A percentile compares a stretch with the other conserved stretches of the same genome.
Evolutionary conservation across 805 yeast species (phyloP).

Genomic region (Tetrapisispora arboricola): DNA sequence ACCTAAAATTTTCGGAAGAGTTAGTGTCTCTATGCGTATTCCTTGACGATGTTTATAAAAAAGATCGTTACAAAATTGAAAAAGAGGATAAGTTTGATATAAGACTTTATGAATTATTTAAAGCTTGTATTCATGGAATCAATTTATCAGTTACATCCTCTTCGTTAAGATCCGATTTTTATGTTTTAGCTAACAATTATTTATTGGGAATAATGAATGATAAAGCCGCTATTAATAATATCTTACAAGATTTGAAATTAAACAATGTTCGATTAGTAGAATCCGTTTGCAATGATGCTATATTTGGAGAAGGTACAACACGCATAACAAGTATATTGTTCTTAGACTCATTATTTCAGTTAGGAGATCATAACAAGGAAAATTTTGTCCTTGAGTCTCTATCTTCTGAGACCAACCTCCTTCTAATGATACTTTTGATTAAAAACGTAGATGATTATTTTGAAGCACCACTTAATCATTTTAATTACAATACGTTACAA

Average conservation of each 20-base stretch:
- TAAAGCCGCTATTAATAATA: constrained; percentile 35
- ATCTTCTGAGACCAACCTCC: constrained; percentile 54
- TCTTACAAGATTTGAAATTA: constrained; percentile 42
- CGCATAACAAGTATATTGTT: constrained; percentile 69
- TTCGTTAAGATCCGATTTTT: constrained; percentile 65
- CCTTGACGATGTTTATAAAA: constrained; percentile 52
- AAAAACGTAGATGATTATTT: constrained; percentile 60
- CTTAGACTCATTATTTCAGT: constrained; percentile 53
- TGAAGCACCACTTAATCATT: constrained; percentile 27
- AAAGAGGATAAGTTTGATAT: constrained; percentile 35
- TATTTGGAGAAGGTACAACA: constrained; percentile 66
- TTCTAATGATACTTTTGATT: constrained; percentile 55
- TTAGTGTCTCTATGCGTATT: constrained; percentile 67
- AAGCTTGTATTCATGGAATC: constrained; percentile 65
- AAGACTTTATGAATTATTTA: constrained; percentile 58
- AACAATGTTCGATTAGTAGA: constrained; percentile 56
- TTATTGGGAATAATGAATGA: constrained; percentile 41
- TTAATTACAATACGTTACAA: constrained; percentile 44
- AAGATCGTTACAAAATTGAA: constrained; percentile 31
- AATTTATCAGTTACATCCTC: constrained; percentile 59
- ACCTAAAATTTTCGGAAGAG: constrained; percentile 60
- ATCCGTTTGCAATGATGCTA: constrained; percentile 64
- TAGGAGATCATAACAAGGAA: constrained; percentile 40
- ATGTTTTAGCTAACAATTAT: constrained; percentile 60
- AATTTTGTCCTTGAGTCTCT: constrained; percentile 52